Conservation (phyloP, 768 basidiomycete genomes). For the Psilocybe azurescens region DNA sequence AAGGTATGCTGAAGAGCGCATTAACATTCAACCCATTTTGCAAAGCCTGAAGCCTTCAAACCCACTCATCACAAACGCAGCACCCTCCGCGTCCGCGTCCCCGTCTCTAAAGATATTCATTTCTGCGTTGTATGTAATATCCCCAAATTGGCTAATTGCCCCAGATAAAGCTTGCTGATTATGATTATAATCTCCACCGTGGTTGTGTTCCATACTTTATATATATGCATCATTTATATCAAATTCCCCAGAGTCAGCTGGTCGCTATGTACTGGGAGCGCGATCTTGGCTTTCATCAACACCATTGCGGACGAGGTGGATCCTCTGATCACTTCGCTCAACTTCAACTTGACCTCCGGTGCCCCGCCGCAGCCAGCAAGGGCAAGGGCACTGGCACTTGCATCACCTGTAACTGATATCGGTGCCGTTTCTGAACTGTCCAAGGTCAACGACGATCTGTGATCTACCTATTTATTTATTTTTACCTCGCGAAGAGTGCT, state of each 20-base stretch:
- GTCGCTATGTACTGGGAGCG: not conserved
- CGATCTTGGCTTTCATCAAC: constrained; percentile 2
- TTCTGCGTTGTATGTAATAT: not conserved
- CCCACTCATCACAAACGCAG: not conserved
- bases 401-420: not conserved
- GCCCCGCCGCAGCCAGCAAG: not conserved
- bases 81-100: not conserved
- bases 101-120: not conserved
- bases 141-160: too few relatives aligned
- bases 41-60: not conserved
- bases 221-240: too few relatives aligned
- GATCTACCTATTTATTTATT: not conserved
- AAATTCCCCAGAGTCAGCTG: not conserved
- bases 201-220: too few relatives aligned
- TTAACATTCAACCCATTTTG: not conserved
- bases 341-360: not conserved
- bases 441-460: not conserved
- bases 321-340: constrained; percentile 1
- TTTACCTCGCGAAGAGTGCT: too few relatives aligned
- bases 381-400: not conserved
- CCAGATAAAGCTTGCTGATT: too few relatives aligned
- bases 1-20: not conserved
- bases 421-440: not conserved
- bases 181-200: too few relatives aligned
- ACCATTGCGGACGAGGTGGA: constrained; percentile 3